A percentile compares a stretch with the other conserved stretches of the same genome.
Evolutionary conservation across 768 basidiomycete genomes (phyloP).

Genomic region (Russula brevipes): DNA sequence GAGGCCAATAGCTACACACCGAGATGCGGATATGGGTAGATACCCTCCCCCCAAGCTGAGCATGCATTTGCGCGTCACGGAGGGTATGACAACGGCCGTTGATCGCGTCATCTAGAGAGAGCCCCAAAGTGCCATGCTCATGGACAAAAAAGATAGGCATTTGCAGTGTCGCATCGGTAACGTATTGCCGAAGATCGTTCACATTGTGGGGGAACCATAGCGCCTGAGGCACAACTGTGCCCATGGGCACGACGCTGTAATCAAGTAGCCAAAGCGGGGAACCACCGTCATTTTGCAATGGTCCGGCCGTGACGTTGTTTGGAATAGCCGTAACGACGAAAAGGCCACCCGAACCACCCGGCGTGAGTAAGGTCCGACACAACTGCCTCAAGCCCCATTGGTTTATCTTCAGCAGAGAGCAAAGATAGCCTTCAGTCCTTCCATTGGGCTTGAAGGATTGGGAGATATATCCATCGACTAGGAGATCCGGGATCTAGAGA

Average conservation of each 20-base stretch:
- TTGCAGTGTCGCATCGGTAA: slow-evolving; percentile 9
- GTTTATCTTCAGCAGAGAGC: slow-evolving; percentile 13
- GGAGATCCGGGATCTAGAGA: slow-evolving; percentile 1
- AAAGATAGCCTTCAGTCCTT: slow-evolving; percentile 3
- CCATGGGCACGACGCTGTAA: neutral
- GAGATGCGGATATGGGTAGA: slow-evolving; percentile 15
- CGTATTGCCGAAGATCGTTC: slow-evolving; percentile 8
- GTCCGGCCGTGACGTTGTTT: neutral
- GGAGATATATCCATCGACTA: slow-evolving; percentile 18
- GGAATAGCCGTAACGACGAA: neutral
- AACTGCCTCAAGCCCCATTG: neutral
- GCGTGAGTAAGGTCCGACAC: neutral
- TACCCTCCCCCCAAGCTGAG: slow-evolving; percentile 9
- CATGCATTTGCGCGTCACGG: neutral
- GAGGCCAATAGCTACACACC: slow-evolving; percentile 1
- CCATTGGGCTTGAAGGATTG: slow-evolving; percentile 6
- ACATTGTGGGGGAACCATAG: slow-evolving; percentile 10
- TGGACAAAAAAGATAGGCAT: slow-evolving; percentile 21
- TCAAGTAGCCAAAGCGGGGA: slow-evolving; percentile 7
- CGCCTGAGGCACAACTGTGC: slow-evolving; percentile 18
- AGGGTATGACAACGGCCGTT: slow-evolving; percentile 12
- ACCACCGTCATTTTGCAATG: neutral
- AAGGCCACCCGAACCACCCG: neutral
- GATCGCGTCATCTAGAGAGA: slow-evolving; percentile 7
- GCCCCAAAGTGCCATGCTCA: slow-evolving; percentile 4